phyloP scores from a whole-genome alignment of 2,329 filamentous ascomycete genomes.

The Cladobotryum mycophilum region DNA sequence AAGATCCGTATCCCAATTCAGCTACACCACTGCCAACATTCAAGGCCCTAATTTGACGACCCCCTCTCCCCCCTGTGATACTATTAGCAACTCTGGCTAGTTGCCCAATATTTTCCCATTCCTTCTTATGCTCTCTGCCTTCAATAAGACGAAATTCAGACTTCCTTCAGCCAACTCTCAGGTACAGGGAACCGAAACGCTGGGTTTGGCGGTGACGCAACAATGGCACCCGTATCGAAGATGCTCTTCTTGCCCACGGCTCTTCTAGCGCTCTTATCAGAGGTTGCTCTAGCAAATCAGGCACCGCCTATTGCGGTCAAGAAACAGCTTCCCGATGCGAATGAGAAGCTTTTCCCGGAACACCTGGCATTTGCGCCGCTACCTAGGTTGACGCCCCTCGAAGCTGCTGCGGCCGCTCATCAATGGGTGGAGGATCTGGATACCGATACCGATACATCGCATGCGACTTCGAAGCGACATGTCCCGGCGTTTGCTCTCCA shows the following conservation, averaged over 20 bases:
- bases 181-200: too few relatives aligned
- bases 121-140: too few relatives aligned
- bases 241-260: conserved; percentile 37
- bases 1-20: too few relatives aligned
- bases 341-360: conserved; percentile 67
- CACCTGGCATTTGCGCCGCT: conserved; percentile 49
- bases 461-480: conserved; percentile 25
- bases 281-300: conserved; percentile 28
- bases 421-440: conserved; percentile 24
- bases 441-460: conserved; percentile 13
- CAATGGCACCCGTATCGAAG: conserved; percentile 34
- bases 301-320: conserved; percentile 54
- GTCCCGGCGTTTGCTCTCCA: conserved; percentile 49
- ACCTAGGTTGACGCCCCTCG: conserved; percentile 20
- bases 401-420: conserved; percentile 26
- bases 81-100: too few relatives aligned
- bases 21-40: too few relatives aligned
- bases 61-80: too few relatives aligned
- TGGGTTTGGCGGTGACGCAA: too few relatives aligned
- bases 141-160: too few relatives aligned
- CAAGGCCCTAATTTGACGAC: too few relatives aligned
- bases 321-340: conserved; percentile 65
- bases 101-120: too few relatives aligned
- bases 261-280: conserved; percentile 40
- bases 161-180: too few relatives aligned